Conservation (phyloP, 257 asterid species). For the Solanum rostratum region DNA sequence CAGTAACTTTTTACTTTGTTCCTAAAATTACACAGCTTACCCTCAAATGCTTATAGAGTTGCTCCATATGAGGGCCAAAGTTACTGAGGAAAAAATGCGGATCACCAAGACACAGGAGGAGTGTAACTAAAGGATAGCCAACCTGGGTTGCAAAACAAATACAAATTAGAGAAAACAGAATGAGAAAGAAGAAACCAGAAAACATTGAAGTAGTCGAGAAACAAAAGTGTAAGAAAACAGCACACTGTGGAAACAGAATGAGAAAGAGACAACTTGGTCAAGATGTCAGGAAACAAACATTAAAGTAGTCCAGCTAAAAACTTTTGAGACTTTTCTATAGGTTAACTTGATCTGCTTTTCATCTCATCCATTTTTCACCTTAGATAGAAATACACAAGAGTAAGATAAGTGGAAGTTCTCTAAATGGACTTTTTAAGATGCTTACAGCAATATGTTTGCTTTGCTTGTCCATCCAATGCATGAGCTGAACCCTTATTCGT, state of each 20-base stretch:
- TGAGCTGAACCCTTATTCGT: constrained; percentile 76
- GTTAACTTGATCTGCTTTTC: not conserved
- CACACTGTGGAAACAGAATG: not conserved
- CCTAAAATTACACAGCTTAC: constrained; percentile 19
- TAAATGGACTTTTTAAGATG: not conserved
- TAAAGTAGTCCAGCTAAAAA: not conserved
- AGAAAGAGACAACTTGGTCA: not conserved
- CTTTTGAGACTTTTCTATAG: not conserved
- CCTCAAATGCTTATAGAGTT: constrained; percentile 87
- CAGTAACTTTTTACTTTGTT: not conserved
- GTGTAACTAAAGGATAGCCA: constrained; percentile 96
- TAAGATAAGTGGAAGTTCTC: not conserved
- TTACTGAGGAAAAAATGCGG: constrained; percentile 70
- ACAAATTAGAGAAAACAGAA: not conserved
- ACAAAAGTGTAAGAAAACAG: not conserved
- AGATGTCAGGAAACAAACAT: not conserved
- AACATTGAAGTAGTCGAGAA: not conserved
- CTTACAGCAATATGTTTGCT: constrained; percentile 97
- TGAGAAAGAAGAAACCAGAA: not conserved
- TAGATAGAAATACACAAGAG: not conserved
- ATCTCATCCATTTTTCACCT: not conserved
- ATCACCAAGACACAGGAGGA: constrained; percentile 97
- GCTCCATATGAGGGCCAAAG: constrained; percentile 97
- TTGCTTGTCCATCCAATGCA: constrained; percentile 97
- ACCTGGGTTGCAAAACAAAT: constrained; percentile 32